A percentile compares a stretch with the other conserved stretches of the same genome.
Evolutionary conservation across 2,329 filamentous ascomycete species (phyloP).

Genomic region (Dendryphion nanum): DNA sequence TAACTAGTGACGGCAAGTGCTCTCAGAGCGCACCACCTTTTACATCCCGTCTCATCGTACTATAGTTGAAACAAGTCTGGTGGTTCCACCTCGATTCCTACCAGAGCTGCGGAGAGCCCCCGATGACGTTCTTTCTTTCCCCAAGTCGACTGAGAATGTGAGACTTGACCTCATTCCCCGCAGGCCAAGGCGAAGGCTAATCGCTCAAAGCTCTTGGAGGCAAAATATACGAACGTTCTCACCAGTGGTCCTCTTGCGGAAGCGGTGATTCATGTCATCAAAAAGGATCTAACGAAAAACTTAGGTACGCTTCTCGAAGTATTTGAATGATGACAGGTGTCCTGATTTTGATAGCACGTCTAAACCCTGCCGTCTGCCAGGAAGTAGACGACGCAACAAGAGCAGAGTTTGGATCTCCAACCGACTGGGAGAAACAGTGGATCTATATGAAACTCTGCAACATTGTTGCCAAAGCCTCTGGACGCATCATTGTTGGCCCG

Average conservation of each 20-base stretch:
- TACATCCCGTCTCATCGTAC: too few relatives aligned
- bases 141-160: constrained; percentile 22
- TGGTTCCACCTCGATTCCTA: constrained; percentile 27
- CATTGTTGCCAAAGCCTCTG: constrained; percentile 35
- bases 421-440: constrained; percentile 31
- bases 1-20: constrained; percentile 15
- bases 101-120: constrained; percentile 33
- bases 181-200: constrained; percentile 2
- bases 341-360: constrained; percentile 17
- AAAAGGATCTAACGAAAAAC: constrained; percentile 33
- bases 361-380: constrained; percentile 25
- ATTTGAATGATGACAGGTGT: too few relatives aligned
- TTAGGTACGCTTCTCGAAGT: too few relatives aligned
- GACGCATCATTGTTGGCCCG: constrained; percentile 33
- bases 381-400: constrained; percentile 30
- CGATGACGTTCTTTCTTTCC: constrained; percentile 34
- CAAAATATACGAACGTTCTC: constrained; percentile 29
- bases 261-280: constrained; percentile 24
- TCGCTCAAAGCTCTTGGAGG: constrained; percentile 21
- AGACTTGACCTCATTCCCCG: not conserved
- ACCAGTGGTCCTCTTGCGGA: constrained; percentile 16
- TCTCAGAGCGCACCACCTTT: not conserved
- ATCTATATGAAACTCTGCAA: constrained; percentile 28
- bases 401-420: constrained; percentile 25
- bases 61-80: constrained; percentile 11